Evolutionary conservation across 2,329 filamentous ascomycete genomes (phyloP), one percentile per base, ranked within the genome.

Genomic region (Emmonsia crescens): DNA sequence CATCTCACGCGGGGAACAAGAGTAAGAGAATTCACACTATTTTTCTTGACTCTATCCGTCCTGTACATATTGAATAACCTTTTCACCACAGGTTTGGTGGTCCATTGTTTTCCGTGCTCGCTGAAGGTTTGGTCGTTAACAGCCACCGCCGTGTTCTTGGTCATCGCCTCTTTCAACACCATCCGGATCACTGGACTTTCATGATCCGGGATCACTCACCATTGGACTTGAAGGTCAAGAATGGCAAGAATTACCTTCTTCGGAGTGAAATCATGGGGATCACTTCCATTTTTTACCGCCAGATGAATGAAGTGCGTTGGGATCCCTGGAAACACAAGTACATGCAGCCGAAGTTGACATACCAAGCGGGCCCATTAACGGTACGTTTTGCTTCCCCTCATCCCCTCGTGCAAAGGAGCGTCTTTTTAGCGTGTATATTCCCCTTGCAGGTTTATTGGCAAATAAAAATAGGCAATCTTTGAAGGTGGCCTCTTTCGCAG

Each of bases 161-260:
- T 36, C 44, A 29, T 49, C 44, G 46, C 36, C 27, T 59, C 57
- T 59, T 49, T 51, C 21, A 19, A 51, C 57, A 59, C 57, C 40
- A 21, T 33, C 57, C 44, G 8, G 24, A 59, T 21, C 57, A 59
- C 57, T 59, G 57, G 57, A 38, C n/a, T 16, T 38, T 48, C n/a
- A 59, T 59, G 57, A 48, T 59, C 27, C 57, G 57, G 21, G 57
- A 59, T 51, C 57, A 59, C 44, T 49, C 57, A 51, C 40, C 57
- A 36, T 59, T 59, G 38, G 57, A 59, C 44, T 36, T 36, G 14
- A 29, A 48, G 42, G 12, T 29, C 42, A 42, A 51, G 44, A 59
- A 59, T 59, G 10, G 57, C 42, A 48, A 42, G 46, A 44, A 59
- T 49, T 59, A 51, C 44, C 46, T 59, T 51, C 46, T 59, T 21